Evolutionary conservation across 2,329 filamentous ascomycete species (phyloP), one percentile per base, ranked within the genome.

Genomic region (Conoideocrella luteorostrata): DNA sequence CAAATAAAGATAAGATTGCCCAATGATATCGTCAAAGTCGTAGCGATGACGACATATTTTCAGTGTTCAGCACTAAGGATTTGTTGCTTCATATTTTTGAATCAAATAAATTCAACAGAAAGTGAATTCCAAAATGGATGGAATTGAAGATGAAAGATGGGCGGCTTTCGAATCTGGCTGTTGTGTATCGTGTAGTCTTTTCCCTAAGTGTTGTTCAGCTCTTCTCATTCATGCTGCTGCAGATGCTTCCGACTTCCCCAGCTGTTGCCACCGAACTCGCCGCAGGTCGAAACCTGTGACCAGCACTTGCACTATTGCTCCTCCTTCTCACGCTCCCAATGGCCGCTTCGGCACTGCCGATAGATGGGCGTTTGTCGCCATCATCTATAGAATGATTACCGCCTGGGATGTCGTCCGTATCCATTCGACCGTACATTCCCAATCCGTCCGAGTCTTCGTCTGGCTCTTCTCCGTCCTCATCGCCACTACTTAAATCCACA

Each of bases 241-340:
- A 66, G 0, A 61, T 60, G 42, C 68, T 71, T 46, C 58, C 59
- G 2, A 58, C 55, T 4, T 59, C 67, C 4, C 66, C 67, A 13
- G 62, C 66, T 2, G 68, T 71, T 4, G 67, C 68, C 7, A 57
- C 59, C 4, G 68, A 70, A 24, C 64, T 69, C 5, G 57, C 58
- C 17, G 51, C 53, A 0, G 57, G 54, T 1, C 57, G 57, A 7
- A 52, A 43, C 10, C 50, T 48, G 3, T 51, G 46, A 7, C 64
- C 59, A 6, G 48, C 50, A 32, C 54, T 60, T 10, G 55, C 54
- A 29, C 58, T 66, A 40, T 61, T 63, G 29, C 59, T 66, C 12
- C 55, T 52, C 2, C 46, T 54, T 22, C 60, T 52, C 1, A 52
- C 51, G 0, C 59, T 62, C 15, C 59, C 60, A 7, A 62, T 56